Conservation (phyloP, 768 basidiomycete genomes). For the Suillus brevipes region DNA sequence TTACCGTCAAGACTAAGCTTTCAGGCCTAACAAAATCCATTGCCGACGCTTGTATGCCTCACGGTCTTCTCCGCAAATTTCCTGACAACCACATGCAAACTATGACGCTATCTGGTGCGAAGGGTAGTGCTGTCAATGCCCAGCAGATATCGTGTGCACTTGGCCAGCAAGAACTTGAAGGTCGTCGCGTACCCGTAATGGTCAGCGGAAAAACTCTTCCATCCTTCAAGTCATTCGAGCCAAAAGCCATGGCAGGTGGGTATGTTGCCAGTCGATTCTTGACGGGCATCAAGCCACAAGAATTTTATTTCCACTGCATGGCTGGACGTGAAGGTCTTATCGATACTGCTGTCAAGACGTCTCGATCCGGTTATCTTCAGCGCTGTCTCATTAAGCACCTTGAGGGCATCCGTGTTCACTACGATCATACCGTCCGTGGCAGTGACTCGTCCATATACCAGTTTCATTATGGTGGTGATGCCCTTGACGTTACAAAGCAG, state of each 20-base stretch:
- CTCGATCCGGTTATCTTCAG: conserved; percentile 96
- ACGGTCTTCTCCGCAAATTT: conserved; percentile 87
- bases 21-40: conserved; percentile 88
- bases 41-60: conserved; percentile 84
- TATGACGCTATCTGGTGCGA: conserved; percentile 98
- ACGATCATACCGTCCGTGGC: conserved; percentile 97
- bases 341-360: conserved; percentile 98
- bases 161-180: conserved; percentile 97
- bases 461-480: conserved; percentile 96
- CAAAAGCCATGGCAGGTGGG: conserved; percentile 96
- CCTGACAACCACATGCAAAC: conserved; percentile 99
- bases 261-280: conserved; percentile 98
- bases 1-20: conserved; percentile 85
- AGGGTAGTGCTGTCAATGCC: conserved; percentile 96
- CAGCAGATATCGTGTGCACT: conserved; percentile 97
- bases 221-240: conserved; percentile 95
- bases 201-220: conserved; percentile 98
- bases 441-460: conserved; percentile 93
- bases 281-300: conserved; percentile 96
- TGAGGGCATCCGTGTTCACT: conserved; percentile 94
- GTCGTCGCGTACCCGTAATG: conserved; percentile 98
- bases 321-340: conserved; percentile 98
- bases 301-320: conserved; percentile 99
- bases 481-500: conserved; percentile 94
- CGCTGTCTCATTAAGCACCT: conserved; percentile 98